Evolutionary conservation across 768 basidiomycete genomes (phyloP), one percentile per base, ranked within the genome.

Genomic region (Collybia sordida): DNA sequence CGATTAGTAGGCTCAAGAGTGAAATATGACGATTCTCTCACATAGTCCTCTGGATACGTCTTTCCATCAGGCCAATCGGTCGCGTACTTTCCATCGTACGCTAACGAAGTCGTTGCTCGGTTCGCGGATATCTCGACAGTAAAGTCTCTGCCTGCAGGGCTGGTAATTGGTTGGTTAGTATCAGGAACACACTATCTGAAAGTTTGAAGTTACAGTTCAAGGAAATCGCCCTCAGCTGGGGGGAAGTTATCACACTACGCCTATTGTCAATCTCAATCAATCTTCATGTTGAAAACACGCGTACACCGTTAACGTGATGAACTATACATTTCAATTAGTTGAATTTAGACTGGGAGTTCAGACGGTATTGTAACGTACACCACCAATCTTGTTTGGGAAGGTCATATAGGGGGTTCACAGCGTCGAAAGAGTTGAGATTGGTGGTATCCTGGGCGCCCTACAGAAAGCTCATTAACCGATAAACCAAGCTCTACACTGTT

Each of bases 81-180:
- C 0, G 66, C 52, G 49, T 68, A 65, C 23, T 60, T 37, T 8
- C 77, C 75, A 45, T 63, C 53, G 57, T 72, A 77, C 0, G 77
- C 73, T 9, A 78, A 63, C 4, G 69, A 56, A 18, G 79, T 82
- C 53, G 72, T 64, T 24, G 71, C 80, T 11, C 74, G 73, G 59
- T 82, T 80, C 6, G 70, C 66, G 4, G 75, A 73, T 22, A 81
- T 67, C 58, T 81, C 78, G 17, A 80, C 71, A 1, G 68, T 71
- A 59, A 81, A 80, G 34, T 65, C 62, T 35, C 68, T 64, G 28
- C 78, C 79, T 3, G 76, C 80, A 6, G 79, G 80, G 9, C 79
- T 79, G 50, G 1, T 9, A 18, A 23, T 22, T n/a, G n/a, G 25
- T 6, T 36, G 25, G 3, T 23, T 6, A 4, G 14, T 11, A 25